Evolutionary conservation across 2,329 filamentous ascomycete genomes (phyloP), one percentile per base, ranked within the genome.

Genomic region (Penicillium sp.): DNA sequence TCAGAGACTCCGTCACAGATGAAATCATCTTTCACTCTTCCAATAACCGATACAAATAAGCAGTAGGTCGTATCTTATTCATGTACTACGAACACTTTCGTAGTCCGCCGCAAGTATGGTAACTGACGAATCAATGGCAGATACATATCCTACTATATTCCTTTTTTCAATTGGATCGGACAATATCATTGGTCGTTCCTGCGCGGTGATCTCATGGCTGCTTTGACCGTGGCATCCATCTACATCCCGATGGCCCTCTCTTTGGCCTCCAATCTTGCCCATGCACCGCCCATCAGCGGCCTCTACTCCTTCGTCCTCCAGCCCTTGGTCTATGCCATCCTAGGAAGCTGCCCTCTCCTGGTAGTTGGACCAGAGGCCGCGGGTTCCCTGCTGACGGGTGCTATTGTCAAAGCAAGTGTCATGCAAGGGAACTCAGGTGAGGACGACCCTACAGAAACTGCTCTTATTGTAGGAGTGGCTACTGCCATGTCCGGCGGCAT

Each of bases 211-310:
- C 77, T 97, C 19, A 81, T 96, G 15, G 89, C 93, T 9, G 92
- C 93, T 48, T 74, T 97, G 61, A 97, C 94, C n/a, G 88, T 99
- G 79, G 91, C 93, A n/a, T 96, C 92, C 27, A 94, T 99, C 78
- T 99, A 99, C 74, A 89, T 99, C 38, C 94, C 94, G 50, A 97
- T 99, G 92, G 89, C 92, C 0, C 83, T 99, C 15, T 97, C 94
- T 0, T 88, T 95, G 62, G 92, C 94, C 54, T 87, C 91, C 40
- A 97, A 97, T 70, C 86, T 99, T 41, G 92, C 89, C 6, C 94
- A 97, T 71, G 86, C 97, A 2, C 92, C 93, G 9, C 89, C 94
- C 0, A 92, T 97, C 68, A 93, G 96, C 69, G 94, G 94, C 0
- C 82, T 99, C 4, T 99, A 97, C 76, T 86, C 90, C 16, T 97